Evolutionary conservation across 208 protist genomes (phyloP), one percentile per base, ranked within the genome.

Genomic region (Acanthamoeba lenticulata): DNA sequence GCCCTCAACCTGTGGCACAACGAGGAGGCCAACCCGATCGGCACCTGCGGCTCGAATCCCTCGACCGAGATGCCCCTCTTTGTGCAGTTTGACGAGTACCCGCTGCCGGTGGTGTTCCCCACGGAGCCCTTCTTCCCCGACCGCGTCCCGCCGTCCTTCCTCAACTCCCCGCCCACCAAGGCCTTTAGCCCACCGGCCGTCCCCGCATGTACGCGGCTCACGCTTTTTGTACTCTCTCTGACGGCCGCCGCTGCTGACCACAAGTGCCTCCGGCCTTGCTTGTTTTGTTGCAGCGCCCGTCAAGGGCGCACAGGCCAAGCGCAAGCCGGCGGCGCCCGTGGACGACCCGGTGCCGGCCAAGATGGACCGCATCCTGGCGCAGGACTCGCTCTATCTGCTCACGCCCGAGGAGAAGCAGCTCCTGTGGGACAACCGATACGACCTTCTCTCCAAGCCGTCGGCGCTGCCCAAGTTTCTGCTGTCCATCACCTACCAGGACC

Each of bases 21-120:
- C 72, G 91, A 95, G 47, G 47, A 93, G 19, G 94, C 96, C 44
- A 97, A 97, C 89, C 96, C 96, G 19, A 91, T 97, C 5, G 94
- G 69, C 69, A 79, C 69, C 9, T 79, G 69, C 36, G 69, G 32
- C 9, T 79, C 69, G 21, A 42, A 79, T 29, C 24, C 69, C 36
- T 42, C 83, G 34, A 13, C 47, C 13, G 47, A 57, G n/a, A 55
- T 92, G 62, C 38, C 55, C 2, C 86, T 92, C 49, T 92, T 49
- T 27, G 86, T 92, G 38, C 38, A 92, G 60, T 55, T 92, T 15
- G 62, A 77, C 45, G 9, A 44, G 1, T 92, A 79, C 44, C 44
- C 88, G 3, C 57, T 92, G 3, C 88, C 88, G 13, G 88, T 92
- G n/a, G 60, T 92, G 0, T 92, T 92, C 34, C 88, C 88, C 47